phyloP scores from a whole-genome alignment of 805 yeast species.

The Zygoascus biomembranicola region DNA sequence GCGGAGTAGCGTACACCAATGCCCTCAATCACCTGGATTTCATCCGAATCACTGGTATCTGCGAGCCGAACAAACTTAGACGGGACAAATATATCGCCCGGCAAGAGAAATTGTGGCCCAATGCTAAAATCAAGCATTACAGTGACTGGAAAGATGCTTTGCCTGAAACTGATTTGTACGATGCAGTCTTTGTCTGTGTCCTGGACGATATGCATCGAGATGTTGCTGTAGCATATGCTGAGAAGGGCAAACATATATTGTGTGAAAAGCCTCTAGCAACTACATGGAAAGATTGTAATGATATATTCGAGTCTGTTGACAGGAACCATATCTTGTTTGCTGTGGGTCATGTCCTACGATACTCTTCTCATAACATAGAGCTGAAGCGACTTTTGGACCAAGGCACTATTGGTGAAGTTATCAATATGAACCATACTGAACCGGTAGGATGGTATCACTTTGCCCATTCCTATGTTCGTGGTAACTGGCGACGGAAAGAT shows the following conservation, averaged over 20 bases:
- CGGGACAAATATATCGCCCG: constrained; percentile 8
- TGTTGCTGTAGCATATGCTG: constrained; percentile 21
- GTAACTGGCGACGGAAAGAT: constrained; percentile 19
- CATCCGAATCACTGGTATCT: constrained; percentile 15
- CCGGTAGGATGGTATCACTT: constrained; percentile 23
- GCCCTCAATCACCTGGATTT: constrained; percentile 12
- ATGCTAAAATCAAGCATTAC: constrained; percentile 8
- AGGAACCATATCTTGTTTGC: constrained; percentile 19
- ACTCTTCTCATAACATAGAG: constrained; percentile 19
- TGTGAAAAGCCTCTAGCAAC: constrained; percentile 23
- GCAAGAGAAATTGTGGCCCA: background rate
- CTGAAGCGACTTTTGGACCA: constrained; percentile 17
- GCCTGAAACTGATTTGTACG: constrained; percentile 12
- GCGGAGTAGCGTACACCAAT: constrained; percentile 16
- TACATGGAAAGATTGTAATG: constrained; percentile 17
- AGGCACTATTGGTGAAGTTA: constrained; percentile 18
- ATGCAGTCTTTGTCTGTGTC: constrained; percentile 18
- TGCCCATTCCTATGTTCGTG: constrained; percentile 23
- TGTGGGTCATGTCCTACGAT: constrained; percentile 21
- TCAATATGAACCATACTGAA: constrained; percentile 22
- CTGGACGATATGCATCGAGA: constrained; percentile 21
- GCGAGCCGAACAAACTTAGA: constrained; percentile 13
- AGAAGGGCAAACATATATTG: constrained; percentile 17
- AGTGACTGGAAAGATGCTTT: constrained; percentile 17
- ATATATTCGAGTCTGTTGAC: constrained; percentile 16